Conservation (phyloP, 495 filamentous ascomycete genomes). For the Penicillium pulvis region DNA sequence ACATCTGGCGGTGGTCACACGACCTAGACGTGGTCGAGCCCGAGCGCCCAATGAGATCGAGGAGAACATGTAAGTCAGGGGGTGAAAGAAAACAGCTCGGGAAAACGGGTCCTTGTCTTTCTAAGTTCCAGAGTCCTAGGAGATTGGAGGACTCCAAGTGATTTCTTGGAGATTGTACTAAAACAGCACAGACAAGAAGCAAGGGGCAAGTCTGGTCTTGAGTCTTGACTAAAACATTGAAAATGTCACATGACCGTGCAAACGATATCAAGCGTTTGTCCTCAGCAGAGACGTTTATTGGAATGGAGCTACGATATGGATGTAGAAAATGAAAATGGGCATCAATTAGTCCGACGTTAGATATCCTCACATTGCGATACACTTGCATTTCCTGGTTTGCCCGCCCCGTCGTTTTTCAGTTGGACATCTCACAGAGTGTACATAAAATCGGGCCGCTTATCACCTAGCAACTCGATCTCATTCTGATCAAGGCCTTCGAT, state of each 20-base stretch:
- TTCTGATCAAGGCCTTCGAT: slow-evolving; percentile 42
- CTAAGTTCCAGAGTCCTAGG: not conserved
- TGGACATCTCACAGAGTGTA: slow-evolving; percentile 60
- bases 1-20: slow-evolving; percentile 17
- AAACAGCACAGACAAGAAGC: not conserved
- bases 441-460: slow-evolving; percentile 74
- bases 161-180: not conserved
- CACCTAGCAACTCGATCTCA: slow-evolving; percentile 55
- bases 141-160: not conserved
- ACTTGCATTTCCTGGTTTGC: no score
- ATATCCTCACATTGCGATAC: not conserved
- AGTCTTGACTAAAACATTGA: not conserved
- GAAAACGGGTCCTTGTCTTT: not conserved
- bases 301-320: not conserved
- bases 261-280: not conserved
- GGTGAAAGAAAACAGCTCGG: not conserved
- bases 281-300: not conserved
- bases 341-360: not conserved
- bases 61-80: slow-evolving; percentile 2
- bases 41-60: slow-evolving; percentile 1
- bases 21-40: slow-evolving; percentile 19
- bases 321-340: not conserved
- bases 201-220: not conserved
- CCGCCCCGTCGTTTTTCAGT: no score
- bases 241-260: not conserved